These are phyloP conservation scores for Chaetoceros tenuissimus DNA, from an alignment of 108 stramenopile species.

Conservation along the genomic window DNA sequence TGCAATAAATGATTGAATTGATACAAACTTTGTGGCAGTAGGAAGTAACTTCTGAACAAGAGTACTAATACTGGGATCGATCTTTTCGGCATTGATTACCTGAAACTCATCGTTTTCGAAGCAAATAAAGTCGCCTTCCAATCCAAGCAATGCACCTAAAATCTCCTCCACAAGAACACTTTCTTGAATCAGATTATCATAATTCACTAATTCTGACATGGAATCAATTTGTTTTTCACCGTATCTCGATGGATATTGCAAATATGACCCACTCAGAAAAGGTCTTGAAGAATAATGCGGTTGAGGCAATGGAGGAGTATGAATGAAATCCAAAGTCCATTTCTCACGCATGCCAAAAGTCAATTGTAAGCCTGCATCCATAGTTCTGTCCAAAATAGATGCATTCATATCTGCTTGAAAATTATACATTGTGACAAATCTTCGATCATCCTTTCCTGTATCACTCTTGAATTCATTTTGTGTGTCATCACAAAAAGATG, in stretches of 20 bases:
- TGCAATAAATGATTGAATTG: slow-evolving; percentile 56
- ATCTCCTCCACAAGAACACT: slow-evolving; percentile 60
- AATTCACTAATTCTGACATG: not conserved
- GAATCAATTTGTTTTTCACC: not conserved
- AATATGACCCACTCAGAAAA: not conserved
- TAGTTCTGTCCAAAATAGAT: not conserved
- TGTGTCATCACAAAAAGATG: not conserved
- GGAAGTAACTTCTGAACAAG: slow-evolving; percentile 63
- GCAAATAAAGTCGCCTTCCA: slow-evolving; percentile 54
- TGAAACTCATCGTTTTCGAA: slow-evolving; percentile 20
- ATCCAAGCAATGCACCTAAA: slow-evolving; percentile 72
- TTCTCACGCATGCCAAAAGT: not conserved
- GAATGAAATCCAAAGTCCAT: not conserved
- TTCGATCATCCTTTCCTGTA: not conserved
- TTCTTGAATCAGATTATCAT: slow-evolving; percentile 28
- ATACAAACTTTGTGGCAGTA: slow-evolving; percentile 51
- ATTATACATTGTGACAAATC: not conserved
- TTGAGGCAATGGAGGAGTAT: not conserved
- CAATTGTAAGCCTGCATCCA: not conserved
- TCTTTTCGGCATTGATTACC: slow-evolving; percentile 23
- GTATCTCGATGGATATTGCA: not conserved
- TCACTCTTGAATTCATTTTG: not conserved
- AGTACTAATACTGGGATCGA: slow-evolving; percentile 42
- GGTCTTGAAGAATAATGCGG: not conserved
- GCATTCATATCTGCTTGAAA: not conserved